Conservation (phyloP, 805 yeast species). For the Dipodascopsis uninucleata region DNA sequence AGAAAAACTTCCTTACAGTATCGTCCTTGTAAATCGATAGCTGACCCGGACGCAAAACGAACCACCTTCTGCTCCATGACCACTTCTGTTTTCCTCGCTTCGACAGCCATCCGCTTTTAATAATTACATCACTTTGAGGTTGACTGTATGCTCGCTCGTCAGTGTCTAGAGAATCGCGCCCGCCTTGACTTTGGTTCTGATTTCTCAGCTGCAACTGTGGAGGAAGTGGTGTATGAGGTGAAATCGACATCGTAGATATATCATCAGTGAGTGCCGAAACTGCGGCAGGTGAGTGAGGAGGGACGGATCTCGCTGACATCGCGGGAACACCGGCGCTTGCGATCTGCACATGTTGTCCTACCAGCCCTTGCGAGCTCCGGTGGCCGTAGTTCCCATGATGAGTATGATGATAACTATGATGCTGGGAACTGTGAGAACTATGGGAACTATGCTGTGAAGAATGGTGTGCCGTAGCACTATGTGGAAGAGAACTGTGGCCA, state of each 20-base stretch:
- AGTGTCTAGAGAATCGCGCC: slow-evolving; percentile 10
- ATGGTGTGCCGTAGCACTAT: too few relatives aligned
- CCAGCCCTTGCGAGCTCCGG: too few relatives aligned
- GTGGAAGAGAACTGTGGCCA: too few relatives aligned
- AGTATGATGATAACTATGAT: too few relatives aligned
- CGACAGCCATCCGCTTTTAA: slow-evolving; percentile 34
- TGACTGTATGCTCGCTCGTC: slow-evolving; percentile 8
- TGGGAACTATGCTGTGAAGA: too few relatives aligned
- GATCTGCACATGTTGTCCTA: too few relatives aligned
- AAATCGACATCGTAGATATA: slow-evolving; percentile 10
- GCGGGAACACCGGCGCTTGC: too few relatives aligned
- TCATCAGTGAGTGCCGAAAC: slow-evolving; percentile 21
- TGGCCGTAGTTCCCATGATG: too few relatives aligned
- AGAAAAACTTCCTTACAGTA: too few relatives aligned
- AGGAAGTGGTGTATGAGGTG: slow-evolving; percentile 19
- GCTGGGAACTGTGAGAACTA: too few relatives aligned
- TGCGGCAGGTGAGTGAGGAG: slow-evolving; percentile 21
- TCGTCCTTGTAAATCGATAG: slow-evolving; percentile 38
- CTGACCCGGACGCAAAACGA: slow-evolving; percentile 36
- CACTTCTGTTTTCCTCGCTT: slow-evolving; percentile 29
- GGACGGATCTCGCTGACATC: too few relatives aligned
- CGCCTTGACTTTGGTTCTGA: slow-evolving; percentile 4
- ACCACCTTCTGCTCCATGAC: slow-evolving; percentile 38
- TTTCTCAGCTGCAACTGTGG: slow-evolving; percentile 4
- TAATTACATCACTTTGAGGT: slow-evolving; percentile 12